These are phyloP conservation scores for Tricholoma matsutake DNA, from an alignment of 768 basidiomycete genomes.

Conservation along the genomic window DNA sequence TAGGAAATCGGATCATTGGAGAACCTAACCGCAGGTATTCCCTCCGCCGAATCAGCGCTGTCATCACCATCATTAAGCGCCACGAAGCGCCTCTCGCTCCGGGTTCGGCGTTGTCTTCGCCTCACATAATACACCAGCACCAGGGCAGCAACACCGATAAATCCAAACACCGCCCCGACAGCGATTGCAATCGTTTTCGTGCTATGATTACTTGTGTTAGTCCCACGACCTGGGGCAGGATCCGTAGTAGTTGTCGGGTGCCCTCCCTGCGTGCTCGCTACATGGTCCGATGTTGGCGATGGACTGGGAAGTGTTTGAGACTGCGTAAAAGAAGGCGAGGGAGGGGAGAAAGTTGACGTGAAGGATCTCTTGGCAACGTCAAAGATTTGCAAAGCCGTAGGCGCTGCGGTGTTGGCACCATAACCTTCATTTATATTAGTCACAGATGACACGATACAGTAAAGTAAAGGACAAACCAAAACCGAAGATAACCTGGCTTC, in stretches of 20 bases:
- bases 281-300: conserved; percentile 26
- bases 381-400: conserved; percentile 55
- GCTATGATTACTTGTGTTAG: conserved; percentile 16
- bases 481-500: conserved; percentile 66
- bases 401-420: conserved; percentile 45
- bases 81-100: conserved; percentile 28
- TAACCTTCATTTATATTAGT: conserved; percentile 38
- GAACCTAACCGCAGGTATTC: conserved; percentile 31
- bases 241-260: conserved; percentile 22
- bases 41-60: conserved; percentile 25
- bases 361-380: conserved; percentile 41
- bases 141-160: conserved; percentile 45
- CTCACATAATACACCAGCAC: conserved; percentile 44
- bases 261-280: conserved; percentile 4
- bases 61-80: conserved; percentile 28
- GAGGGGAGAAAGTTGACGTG: conserved; percentile 39
- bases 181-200: conserved; percentile 45
- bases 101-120: conserved; percentile 23
- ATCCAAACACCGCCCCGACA: conserved; percentile 60
- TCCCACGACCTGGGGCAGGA: conserved; percentile 20
- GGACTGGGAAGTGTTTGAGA: conserved; percentile 34
- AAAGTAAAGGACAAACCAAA: conserved; percentile 53
- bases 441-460: neutral
- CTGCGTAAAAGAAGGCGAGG: conserved; percentile 25
- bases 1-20: conserved; percentile 11